phyloP scores from a whole-genome alignment of 108 stramenopile species.

The Fistulifera solaris region DNA sequence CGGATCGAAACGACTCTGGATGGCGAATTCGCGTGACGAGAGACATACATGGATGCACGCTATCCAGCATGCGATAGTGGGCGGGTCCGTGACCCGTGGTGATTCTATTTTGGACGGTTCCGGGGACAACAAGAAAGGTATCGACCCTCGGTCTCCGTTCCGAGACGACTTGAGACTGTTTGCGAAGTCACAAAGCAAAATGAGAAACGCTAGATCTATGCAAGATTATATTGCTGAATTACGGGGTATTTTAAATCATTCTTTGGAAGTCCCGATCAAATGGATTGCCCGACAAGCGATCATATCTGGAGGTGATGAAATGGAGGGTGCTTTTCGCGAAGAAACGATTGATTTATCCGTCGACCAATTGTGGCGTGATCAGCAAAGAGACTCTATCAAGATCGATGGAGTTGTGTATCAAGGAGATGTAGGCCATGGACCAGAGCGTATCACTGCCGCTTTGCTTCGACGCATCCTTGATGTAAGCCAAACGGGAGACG shows the following conservation, averaged over 20 bases:
- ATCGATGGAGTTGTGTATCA: slow-evolving; percentile 57
- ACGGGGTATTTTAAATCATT: slow-evolving; percentile 13
- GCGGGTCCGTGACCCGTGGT: slow-evolving; percentile 57
- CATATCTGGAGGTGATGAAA: slow-evolving; percentile 10
- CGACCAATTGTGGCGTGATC: slow-evolving; percentile 74
- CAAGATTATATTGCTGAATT: slow-evolving; percentile 44
- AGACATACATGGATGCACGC: slow-evolving; percentile 67
- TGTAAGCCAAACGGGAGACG: slow-evolving; percentile 18
- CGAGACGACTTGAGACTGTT: slow-evolving; percentile 47
- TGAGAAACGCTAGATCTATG: slow-evolving; percentile 42
- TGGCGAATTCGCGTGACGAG: slow-evolving; percentile 62
- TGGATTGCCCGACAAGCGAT: slow-evolving; percentile 71
- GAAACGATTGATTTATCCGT: slow-evolving; percentile 32
- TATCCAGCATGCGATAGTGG: slow-evolving; percentile 72
- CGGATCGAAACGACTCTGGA: slow-evolving; percentile 55
- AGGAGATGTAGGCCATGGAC: slow-evolving; percentile 61
- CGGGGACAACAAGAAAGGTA: slow-evolving; percentile 13
- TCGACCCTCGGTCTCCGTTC: slow-evolving; percentile 41
- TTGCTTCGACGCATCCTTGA: slow-evolving; percentile 49
- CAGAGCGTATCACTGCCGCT: slow-evolving; percentile 63
- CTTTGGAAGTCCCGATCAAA: slow-evolving; percentile 61
- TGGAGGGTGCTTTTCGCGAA: slow-evolving; percentile 45
- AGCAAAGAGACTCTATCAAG: slow-evolving; percentile 59
- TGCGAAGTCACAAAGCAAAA: slow-evolving; percentile 32
- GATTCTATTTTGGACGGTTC: slow-evolving; percentile 31